Evolutionary conservation across 768 basidiomycete genomes (phyloP).

Genomic region (Baorangia bicolor): DNA sequence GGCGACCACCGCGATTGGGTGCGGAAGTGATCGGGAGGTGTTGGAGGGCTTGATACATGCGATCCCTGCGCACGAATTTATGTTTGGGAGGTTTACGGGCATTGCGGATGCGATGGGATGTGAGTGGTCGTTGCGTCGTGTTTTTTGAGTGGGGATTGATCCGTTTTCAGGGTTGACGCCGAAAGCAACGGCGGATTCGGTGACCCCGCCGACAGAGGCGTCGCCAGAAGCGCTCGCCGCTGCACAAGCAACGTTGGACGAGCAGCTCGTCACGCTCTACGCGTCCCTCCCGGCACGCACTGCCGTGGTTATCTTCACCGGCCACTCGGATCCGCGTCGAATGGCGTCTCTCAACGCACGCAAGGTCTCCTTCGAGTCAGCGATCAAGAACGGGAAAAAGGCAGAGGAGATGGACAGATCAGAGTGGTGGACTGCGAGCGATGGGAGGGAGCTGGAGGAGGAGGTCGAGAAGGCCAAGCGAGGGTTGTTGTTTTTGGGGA

Average conservation of each 20-base stretch:
- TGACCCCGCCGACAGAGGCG: slow-evolving; percentile 30
- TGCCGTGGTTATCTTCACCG: slow-evolving; percentile 82
- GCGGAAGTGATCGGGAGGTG: slow-evolving; percentile 76
- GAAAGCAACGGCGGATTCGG: slow-evolving; percentile 43
- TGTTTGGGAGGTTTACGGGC: slow-evolving; percentile 81
- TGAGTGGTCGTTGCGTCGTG: slow-evolving; percentile 37
- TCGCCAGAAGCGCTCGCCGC: slow-evolving; percentile 35
- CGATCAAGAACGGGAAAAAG: slow-evolving; percentile 53
- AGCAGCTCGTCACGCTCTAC: slow-evolving; percentile 61
- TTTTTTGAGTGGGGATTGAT: background rate
- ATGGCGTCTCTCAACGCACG: slow-evolving; percentile 74
- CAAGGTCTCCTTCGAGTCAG: slow-evolving; percentile 70
- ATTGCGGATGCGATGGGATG: slow-evolving; percentile 82
- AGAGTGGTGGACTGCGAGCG: slow-evolving; percentile 71
- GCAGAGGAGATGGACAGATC: slow-evolving; percentile 54
- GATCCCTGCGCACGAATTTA: slow-evolving; percentile 68
- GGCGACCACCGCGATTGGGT: slow-evolving; percentile 73
- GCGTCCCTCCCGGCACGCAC: slow-evolving; percentile 72
- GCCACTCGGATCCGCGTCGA: slow-evolving; percentile 81
- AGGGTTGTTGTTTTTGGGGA: slow-evolving; percentile 79
- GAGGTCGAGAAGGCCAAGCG: slow-evolving; percentile 76
- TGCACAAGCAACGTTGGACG: slow-evolving; percentile 54
- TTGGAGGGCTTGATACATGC: slow-evolving; percentile 64
- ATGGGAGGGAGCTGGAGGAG: slow-evolving; percentile 78
- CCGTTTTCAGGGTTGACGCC: slow-evolving; percentile 56